Conservation (phyloP, 2,329 filamentous ascomycete genomes). For the Trichoderma breve region DNA sequence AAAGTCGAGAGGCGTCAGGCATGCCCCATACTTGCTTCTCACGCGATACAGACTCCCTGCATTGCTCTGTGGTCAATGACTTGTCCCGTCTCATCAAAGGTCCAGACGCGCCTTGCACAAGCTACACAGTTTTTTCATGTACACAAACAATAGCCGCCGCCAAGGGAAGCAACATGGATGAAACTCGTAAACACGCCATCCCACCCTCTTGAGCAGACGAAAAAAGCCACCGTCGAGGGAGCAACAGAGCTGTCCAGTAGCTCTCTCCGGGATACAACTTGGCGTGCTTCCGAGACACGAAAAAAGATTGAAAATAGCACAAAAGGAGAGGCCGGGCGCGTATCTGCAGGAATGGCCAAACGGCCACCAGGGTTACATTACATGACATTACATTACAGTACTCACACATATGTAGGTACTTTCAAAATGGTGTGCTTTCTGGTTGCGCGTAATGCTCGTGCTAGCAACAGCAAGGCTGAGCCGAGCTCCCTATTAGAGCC, state of each 20-base stretch:
- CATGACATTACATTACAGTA: background rate
- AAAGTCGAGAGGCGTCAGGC: background rate
- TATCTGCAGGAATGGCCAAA: constrained; percentile 6
- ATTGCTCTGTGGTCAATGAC: background rate
- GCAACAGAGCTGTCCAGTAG: background rate
- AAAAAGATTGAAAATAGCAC: background rate
- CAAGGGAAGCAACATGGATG: background rate
- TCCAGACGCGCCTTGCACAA: background rate
- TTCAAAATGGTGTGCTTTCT: background rate
- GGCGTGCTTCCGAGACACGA: constrained; percentile 8
- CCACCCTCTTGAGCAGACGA: background rate
- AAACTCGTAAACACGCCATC: background rate
- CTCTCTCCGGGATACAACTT: background rate
- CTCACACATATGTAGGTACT: background rate
- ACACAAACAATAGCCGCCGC: background rate
- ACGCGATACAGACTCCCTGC: background rate
- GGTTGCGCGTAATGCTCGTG: background rate
- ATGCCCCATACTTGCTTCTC: background rate
- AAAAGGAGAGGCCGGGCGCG: background rate
- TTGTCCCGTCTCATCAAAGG: background rate
- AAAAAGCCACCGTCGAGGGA: background rate
- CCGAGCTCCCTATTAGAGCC: constrained; percentile 1
- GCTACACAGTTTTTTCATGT: background rate
- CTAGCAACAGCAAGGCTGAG: constrained; percentile 7
- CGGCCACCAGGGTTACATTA: background rate